phyloP scores from a whole-genome alignment of 805 yeast genomes.

The Kuraishia piskuri region DNA sequence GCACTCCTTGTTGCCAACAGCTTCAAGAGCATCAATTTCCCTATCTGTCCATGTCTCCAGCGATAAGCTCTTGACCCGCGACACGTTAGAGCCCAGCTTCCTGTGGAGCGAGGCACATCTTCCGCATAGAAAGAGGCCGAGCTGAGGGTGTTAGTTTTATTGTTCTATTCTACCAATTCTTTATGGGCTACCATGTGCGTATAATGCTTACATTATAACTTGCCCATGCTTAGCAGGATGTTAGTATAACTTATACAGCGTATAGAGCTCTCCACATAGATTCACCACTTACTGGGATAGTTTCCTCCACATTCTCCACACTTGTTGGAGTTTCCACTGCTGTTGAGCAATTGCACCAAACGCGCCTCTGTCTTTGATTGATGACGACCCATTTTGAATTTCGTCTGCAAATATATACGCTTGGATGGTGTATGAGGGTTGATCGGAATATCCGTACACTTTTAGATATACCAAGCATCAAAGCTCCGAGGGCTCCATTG shows the following conservation, averaged over 20 bases:
- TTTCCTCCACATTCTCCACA: conserved; percentile 74
- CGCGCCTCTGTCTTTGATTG: conserved; percentile 17
- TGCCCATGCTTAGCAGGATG: conserved; percentile 18
- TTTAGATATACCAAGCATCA: no score
- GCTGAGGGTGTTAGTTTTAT: conserved; percentile 11
- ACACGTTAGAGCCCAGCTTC: conserved; percentile 50
- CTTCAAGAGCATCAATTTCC: conserved; percentile 37
- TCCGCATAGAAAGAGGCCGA: conserved; percentile 76
- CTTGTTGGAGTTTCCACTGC: conserved; percentile 49
- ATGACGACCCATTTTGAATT: background rate
- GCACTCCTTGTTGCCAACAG: conserved; percentile 57
- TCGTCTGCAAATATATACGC: no score
- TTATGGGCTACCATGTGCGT: no score
- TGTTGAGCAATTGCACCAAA: conserved; percentile 52
- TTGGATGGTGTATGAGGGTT: no score
- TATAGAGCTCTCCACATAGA: no score
- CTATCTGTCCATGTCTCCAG: conserved; percentile 59
- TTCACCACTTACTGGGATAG: conserved; percentile 44
- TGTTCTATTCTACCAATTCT: no score
- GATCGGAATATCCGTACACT: no score
- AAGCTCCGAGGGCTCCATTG: no score
- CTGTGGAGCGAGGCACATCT: conserved; percentile 78
- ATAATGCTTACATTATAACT: conserved; percentile 15
- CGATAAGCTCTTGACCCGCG: conserved; percentile 64
- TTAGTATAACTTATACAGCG: background rate